phyloP scores from a whole-genome alignment of 2,329 filamentous ascomycete species.

The Coniosporium tulheliwenetii region DNA sequence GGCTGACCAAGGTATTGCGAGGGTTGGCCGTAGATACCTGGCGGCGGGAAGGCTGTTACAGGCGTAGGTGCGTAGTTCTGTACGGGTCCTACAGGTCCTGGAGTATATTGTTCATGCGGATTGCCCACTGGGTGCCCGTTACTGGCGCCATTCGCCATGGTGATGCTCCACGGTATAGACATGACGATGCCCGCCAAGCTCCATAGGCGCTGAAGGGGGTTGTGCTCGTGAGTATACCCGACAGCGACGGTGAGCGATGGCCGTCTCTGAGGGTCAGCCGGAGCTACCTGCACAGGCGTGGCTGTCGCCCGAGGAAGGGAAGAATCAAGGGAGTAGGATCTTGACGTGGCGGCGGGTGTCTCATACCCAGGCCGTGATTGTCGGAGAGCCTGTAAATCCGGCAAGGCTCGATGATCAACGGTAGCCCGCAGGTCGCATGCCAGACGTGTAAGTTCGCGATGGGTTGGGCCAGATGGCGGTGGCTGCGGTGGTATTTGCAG shows the following conservation, averaged over 20 bases:
- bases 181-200: constrained; percentile 17
- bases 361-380: not conserved
- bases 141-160: constrained; percentile 14
- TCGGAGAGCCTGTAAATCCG: not conserved
- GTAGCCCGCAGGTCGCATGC: not conserved
- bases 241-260: constrained; percentile 11
- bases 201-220: constrained; percentile 11
- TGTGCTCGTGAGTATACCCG: not conserved
- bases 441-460: not conserved
- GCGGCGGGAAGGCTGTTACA: constrained; percentile 12
- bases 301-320: constrained; percentile 9
- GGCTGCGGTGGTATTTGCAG: not conserved
- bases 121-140: constrained; percentile 15
- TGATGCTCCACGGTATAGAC: constrained; percentile 18
- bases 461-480: not conserved
- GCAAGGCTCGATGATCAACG: not conserved
- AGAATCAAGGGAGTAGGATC: not conserved
- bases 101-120: constrained; percentile 16
- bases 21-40: constrained; percentile 4
- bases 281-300: constrained; percentile 7
- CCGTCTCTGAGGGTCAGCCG: constrained; percentile 5
- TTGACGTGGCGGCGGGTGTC: not conserved
- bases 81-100: constrained; percentile 11
- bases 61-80: constrained; percentile 16
- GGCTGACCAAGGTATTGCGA: not conserved